Evolutionary conservation across 2,329 filamentous ascomycete species (phyloP), one percentile per base, ranked within the genome.

Genomic region (Cytospora schulzeri): DNA sequence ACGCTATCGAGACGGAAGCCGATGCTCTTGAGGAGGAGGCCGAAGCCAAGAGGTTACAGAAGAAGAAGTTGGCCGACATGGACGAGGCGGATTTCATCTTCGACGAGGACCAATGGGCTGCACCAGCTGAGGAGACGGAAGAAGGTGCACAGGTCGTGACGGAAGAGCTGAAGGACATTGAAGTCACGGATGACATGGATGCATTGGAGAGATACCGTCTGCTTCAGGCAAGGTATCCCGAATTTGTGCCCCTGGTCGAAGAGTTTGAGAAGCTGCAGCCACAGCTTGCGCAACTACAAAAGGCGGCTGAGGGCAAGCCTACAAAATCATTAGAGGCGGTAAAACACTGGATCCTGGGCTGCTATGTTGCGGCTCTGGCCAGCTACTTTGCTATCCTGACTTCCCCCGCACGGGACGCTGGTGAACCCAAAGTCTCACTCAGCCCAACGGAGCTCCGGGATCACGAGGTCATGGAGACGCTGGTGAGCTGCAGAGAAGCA

Each of bases 301-400:
- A 84, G 57, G 80, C 84, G 33, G 86, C 88, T 1, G 81, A 86
- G 60, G 78, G 77, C 8, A 82, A 81, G 71, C 76, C 78, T 14
- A 78, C 75, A 66, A 81, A 79, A 63, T 85, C 86, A 2, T 75
- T 89, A n/a, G 80, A 85, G 26, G 81, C 88, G 11, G 82, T 92
- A 65, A 95, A 94, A 75, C 89, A 91, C 73, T 88, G 92, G 75
- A 88, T 93, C 14, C 81, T 96, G 48, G 89, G 91, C 6, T 91
- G 93, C 66, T 98, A 99, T 73, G 81, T 98, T 28, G 92, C 91
- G 52, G 85, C 92, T 1, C 82, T 99, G 69, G 89, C 91, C 57
- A 93, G 97, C 87, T 99, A 99, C 76, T 97, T 99, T 75, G 91
- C 93, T 45, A 85, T 98, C 41, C 80, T 99, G n/a, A 92, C 92